Conservation (phyloP, 140 eudicot genomes). For the Flaveria floridana region DNA sequence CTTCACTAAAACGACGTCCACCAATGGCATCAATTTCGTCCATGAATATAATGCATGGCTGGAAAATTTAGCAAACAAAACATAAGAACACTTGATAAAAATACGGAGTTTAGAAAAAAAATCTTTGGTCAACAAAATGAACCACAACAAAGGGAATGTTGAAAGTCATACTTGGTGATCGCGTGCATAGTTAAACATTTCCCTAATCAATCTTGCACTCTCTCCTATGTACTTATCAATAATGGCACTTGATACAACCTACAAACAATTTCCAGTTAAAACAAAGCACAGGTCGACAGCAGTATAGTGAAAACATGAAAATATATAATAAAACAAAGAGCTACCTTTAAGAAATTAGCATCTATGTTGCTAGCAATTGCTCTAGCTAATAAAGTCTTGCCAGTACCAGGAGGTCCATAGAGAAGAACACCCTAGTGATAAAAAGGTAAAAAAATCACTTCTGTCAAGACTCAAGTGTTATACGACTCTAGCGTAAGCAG, state of each 20-base stretch:
- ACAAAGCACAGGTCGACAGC: constrained; percentile 12
- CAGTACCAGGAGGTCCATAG: constrained; percentile 99
- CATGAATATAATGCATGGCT: constrained; percentile 98
- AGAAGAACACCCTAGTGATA: constrained; percentile 87
- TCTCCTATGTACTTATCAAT: constrained; percentile 96
- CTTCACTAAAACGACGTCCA: constrained; percentile 97
- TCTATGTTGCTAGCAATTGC: constrained; percentile 98
- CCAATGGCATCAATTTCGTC: constrained; percentile 98
- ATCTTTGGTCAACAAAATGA: not conserved
- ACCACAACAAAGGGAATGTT: not conserved
- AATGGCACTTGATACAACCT: constrained; percentile 98
- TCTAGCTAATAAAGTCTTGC: constrained; percentile 90
- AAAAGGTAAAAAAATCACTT: not conserved
- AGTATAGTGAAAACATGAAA: not conserved
- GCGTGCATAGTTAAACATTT: constrained; percentile 94
- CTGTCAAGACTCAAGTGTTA: not conserved
- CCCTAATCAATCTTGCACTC: constrained; percentile 95
- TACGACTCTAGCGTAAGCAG: not conserved
- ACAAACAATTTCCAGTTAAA: constrained; percentile 23
- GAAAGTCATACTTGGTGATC: constrained; percentile 72
- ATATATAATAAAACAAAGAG: not conserved
- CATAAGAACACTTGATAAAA: not conserved
- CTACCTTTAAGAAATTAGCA: constrained; percentile 86
- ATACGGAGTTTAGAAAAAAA: not conserved
- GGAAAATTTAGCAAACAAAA: constrained; percentile 24